phyloP scores from a whole-genome alignment of 2,329 filamentous ascomycete genomes.

The Didymellaceae sp. region DNA sequence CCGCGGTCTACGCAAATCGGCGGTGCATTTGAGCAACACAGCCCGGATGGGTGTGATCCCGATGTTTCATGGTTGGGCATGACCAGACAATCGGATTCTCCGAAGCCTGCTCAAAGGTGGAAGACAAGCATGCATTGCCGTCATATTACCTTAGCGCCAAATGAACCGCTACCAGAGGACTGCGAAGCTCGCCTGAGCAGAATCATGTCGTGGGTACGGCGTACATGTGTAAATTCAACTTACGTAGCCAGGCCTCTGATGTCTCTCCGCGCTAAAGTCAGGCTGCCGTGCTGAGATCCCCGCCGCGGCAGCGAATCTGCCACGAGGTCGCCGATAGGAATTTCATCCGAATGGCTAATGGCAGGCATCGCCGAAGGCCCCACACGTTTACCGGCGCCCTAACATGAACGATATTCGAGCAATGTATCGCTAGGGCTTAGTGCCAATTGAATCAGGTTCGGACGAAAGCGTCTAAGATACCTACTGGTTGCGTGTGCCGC shows the following conservation, averaged over 20 bases:
- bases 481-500: too few relatives aligned
- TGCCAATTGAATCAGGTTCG: too few relatives aligned
- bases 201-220: not conserved
- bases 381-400: not conserved
- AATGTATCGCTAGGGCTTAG: too few relatives aligned
- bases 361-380: not conserved
- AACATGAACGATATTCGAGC: not conserved
- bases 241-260: not conserved
- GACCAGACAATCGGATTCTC: not conserved
- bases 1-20: not conserved
- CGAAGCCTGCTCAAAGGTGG: not conserved
- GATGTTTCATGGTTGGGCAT: not conserved
- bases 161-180: not conserved
- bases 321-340: conserved; percentile 1
- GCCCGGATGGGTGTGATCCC: not conserved
- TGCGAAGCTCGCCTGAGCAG: not conserved
- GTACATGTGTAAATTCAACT: not conserved
- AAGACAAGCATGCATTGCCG: not conserved
- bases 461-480: not conserved
- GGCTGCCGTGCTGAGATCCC: not conserved
- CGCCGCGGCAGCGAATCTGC: not conserved
- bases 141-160: not conserved
- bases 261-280: conserved; percentile 1
- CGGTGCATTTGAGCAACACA: not conserved
- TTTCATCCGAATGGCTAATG: not conserved